Base-by-base conservation (phyloP, 2,329 filamentous ascomycete genomes). In the Cladobotryum protrusum region DNA sequence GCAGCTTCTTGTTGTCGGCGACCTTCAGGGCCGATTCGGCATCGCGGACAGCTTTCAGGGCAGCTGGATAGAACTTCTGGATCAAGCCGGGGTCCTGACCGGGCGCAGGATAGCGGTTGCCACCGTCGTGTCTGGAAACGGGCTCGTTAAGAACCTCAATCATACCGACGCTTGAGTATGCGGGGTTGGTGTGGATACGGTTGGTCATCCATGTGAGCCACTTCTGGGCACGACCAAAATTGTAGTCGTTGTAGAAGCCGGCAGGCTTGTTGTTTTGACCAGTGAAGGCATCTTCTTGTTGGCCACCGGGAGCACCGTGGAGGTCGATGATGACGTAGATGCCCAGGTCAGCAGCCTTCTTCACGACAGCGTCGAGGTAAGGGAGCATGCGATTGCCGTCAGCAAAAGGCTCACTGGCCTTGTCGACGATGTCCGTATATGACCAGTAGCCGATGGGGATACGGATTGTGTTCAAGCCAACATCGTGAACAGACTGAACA, bases 161-260 rank as follows among this genome's bases (percentile, higher is more conserved):
- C 73, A 79, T 82, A 15, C 80, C 79, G 24, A 82, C 79, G 35
- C 74, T 79, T 37, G 73, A 65, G 59, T 78, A 80, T 42, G 71
- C 70, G 5, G 63, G 50, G 47, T 72, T 72, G 0, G 61, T 64
- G 57, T 82, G 78, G 44, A 81, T 75, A 33, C 72, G 67, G 20
- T 71, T 70, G 1, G 77, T 74, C 62, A 83, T 74, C 72, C 74
- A 81, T 37, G 73, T 65, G 5, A 83, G 69, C 58, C 81, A 82
- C 43, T 70, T 61, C 48, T 72, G 61, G 0, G 77, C 78, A 14
- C 81, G 74, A 37, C 74, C 72, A 59, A 78, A 84, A 59, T 84
- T 71, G 56, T 74, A 75, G 33, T 72, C 65, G 9, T 71, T 65
- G 61, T 78, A 85, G 63, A 84, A 84, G 2, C 76, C 77, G 0